A percentile compares a stretch with the other conserved stretches of the same genome.
phyloP scores from a whole-genome alignment of 2,329 filamentous ascomycete genomes.

The Chaetomium olivaceum region DNA sequence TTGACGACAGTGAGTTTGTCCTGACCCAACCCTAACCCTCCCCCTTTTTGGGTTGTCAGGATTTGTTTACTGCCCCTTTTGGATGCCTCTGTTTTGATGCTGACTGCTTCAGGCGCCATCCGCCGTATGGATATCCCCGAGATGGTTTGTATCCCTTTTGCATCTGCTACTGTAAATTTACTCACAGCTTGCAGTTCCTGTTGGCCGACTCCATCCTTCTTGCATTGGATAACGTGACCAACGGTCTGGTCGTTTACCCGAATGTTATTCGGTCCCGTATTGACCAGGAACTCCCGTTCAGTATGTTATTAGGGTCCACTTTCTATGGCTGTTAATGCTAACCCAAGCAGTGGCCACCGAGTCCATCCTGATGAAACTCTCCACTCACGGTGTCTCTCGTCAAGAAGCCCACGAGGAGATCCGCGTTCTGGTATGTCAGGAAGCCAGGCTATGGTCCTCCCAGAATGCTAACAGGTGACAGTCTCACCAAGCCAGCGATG shows the following conservation, averaged over 20 bases:
- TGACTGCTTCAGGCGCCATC: constrained; percentile 50
- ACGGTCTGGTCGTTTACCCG: constrained; percentile 75
- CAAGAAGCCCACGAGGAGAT: constrained; percentile 89
- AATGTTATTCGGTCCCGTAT: constrained; percentile 67
- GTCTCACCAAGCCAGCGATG: constrained; percentile 44
- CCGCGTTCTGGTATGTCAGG: constrained; percentile 59
- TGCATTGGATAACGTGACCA: constrained; percentile 65
- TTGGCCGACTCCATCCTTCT: constrained; percentile 68
- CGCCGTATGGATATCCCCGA: constrained; percentile 64
- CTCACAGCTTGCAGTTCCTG: constrained; percentile 54
- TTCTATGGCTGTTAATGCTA: not conserved
- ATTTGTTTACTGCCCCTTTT: not conserved
- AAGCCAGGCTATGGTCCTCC: not conserved
- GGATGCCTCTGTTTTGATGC: not conserved
- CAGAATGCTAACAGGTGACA: constrained; percentile 7
- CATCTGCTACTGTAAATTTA: not conserved
- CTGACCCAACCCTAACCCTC: constrained; percentile 29
- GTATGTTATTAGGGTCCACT: constrained; percentile 7
- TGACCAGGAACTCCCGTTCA: constrained; percentile 80
- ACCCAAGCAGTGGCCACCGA: constrained; percentile 37
- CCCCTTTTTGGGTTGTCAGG: not conserved
- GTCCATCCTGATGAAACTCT: constrained; percentile 76
- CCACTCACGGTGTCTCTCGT: constrained; percentile 67
- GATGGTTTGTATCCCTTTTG: constrained; percentile 25
- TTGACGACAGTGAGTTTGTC: constrained; percentile 63